Percentiles rank a stretch among this genome's conserved stretches.
Evolutionary conservation across 148 eudicot species (phyloP).

Genomic region (Nepenthes gracilis): DNA sequence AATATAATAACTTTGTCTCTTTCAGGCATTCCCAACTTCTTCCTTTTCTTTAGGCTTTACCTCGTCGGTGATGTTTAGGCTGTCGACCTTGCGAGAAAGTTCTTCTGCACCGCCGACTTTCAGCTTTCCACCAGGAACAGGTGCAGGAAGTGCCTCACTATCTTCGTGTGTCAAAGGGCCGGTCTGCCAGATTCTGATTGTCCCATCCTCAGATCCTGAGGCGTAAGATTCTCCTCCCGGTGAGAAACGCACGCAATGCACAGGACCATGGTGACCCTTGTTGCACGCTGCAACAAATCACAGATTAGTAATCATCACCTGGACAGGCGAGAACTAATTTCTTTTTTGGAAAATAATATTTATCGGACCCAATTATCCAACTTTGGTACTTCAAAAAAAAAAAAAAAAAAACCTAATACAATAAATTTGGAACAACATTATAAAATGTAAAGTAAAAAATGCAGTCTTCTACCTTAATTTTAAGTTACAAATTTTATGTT

Average conservation of each 20-base stretch:
- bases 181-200: conserved; percentile 86
- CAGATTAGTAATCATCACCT: neutral
- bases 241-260: conserved; percentile 87
- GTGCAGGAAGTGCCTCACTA: conserved; percentile 15
- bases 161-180: conserved; percentile 35
- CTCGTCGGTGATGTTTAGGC: conserved; percentile 36
- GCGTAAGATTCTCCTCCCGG: conserved; percentile 97
- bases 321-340: conserved; percentile 35
- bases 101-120: conserved; percentile 31
- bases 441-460: no score
- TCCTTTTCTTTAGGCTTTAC: conserved; percentile 33
- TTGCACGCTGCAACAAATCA: conserved; percentile 53
- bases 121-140: conserved; percentile 32
- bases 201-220: conserved; percentile 92
- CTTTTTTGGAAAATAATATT: conserved; percentile 34
- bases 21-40: conserved; percentile 22
- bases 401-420: no score
- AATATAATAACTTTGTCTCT: neutral
- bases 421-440: no score
- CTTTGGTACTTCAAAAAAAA: no score
- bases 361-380: no score
- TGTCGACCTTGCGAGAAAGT: conserved; percentile 46
- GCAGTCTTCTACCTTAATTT: no score
- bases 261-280: conserved; percentile 99
- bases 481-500: no score